Evolutionary conservation across 2,329 filamentous ascomycete species (phyloP).

Genomic region (Corniculantispora saksenae): DNA sequence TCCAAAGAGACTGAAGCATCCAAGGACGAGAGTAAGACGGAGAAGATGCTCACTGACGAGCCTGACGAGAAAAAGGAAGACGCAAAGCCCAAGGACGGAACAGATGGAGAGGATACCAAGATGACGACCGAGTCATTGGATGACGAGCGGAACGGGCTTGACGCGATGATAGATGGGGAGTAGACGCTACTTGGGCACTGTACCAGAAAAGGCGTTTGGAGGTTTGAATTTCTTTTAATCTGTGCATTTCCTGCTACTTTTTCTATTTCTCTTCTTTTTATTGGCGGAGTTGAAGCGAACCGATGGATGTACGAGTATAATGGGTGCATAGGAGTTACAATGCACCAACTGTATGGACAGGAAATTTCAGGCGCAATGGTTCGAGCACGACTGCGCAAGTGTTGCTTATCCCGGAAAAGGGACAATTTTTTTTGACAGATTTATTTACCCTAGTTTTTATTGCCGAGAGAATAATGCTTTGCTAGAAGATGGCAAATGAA

Average conservation of each 20-base stretch:
- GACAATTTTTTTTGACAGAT: background rate
- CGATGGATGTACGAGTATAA: conserved; percentile 13
- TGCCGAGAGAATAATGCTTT: background rate
- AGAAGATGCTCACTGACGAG: conserved; percentile 29
- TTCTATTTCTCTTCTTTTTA: background rate
- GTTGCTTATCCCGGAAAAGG: background rate
- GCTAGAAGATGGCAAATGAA: background rate
- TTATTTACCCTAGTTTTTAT: background rate
- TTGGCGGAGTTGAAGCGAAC: background rate
- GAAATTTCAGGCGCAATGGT: background rate
- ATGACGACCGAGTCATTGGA: conserved; percentile 47
- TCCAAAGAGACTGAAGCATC: background rate
- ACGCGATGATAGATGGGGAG: conserved; percentile 47
- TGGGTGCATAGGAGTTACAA: background rate
- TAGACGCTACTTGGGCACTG: conserved; percentile 25
- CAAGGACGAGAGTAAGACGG: conserved; percentile 43
- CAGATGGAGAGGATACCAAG: conserved; percentile 30
- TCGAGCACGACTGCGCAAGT: background rate
- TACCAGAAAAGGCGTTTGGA: conserved; percentile 17
- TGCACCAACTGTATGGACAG: background rate
- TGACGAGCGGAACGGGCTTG: conserved; percentile 48
- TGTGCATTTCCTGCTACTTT: background rate
- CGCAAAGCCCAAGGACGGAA: conserved; percentile 48
- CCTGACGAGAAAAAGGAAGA: background rate
- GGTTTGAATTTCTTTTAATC: background rate